Base-by-base conservation (phyloP, 2,329 filamentous ascomycete species). In the Westerdykella ornata region DNA sequence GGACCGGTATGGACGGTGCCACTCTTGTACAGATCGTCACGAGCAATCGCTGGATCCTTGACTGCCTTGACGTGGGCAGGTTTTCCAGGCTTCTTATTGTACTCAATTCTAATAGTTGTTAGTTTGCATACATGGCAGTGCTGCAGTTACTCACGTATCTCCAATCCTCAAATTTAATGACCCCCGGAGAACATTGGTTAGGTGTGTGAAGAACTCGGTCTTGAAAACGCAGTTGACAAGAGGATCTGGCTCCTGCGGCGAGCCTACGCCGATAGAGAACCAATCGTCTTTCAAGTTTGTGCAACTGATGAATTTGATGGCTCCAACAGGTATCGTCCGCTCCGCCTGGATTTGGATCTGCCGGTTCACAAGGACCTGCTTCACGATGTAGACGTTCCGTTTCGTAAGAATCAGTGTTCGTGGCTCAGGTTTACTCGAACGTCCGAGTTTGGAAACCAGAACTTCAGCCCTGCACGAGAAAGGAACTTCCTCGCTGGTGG, bases 21-120 rank as follows among this genome's bases (percentile, higher is more conserved):
- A 63, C 88, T 96, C 77, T 98, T 98, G 74, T 98, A 98, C 48
- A 81, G 78, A 66, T 98, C 92, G 36, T 82, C 82, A 39, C 76
- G 67, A 3, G 75, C 70, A 39, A 84, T 77, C 39, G 81, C 78
- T 0, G 89, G 82, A 62, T 98, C 92, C 68, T 94, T 95, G 46
- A 94, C 61, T 7, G 86, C 86, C 71, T 97, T 97, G 60, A 98
- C 85, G 5, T 81, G 69, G 40, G 90, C 85, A 65, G 87, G 77
- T 71, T 98, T 98, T 41, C 87, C 87, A 1, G 92, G 92, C 69
- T 98, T 98, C 76, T 97, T 98, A 61, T 90, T 89, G 67, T 95
- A 98, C 63, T 95, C 87, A 53, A 98, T 89, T 4, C 70, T 76
- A 49, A 41, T 15, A 43, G 16, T 12, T 35, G 45, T 68, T 52